A percentile compares a stretch with the other conserved stretches of the same genome.
phyloP scores from a whole-genome alignment of 257 asterid genomes.

The Plectranthus barbatus region DNA sequence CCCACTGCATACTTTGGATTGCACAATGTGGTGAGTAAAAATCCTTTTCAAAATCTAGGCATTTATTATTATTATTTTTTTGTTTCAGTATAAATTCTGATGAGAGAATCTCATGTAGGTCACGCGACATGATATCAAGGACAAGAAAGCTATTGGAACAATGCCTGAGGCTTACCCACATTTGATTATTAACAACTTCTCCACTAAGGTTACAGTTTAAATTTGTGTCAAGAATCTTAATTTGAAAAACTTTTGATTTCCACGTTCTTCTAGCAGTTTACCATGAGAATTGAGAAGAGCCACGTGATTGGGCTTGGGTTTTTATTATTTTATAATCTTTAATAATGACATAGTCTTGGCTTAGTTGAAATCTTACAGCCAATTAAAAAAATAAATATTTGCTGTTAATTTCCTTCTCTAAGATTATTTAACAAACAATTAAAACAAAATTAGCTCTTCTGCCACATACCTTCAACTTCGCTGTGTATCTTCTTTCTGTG shows the following conservation, averaged over 20 bases:
- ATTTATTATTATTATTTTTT: neutral
- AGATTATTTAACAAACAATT: too few relatives aligned
- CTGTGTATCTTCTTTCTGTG: too few relatives aligned
- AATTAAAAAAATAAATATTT: too few relatives aligned
- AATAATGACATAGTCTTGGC: neutral
- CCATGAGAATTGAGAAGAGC: neutral
- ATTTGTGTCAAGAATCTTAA: neutral
- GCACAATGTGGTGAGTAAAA: slow-evolving; percentile 78
- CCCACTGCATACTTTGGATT: slow-evolving; percentile 93
- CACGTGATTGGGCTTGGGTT: neutral
- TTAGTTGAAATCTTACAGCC: neutral
- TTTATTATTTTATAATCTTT: neutral
- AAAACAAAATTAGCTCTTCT: too few relatives aligned
- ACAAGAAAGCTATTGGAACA: slow-evolving; percentile 71
- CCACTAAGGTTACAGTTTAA: slow-evolving; percentile 43
- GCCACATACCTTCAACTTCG: too few relatives aligned
- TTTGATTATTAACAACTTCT: slow-evolving; percentile 67
- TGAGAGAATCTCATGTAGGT: slow-evolving; percentile 43
- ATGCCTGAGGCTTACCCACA: slow-evolving; percentile 94
- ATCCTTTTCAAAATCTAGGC: neutral
- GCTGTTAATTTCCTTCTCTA: too few relatives aligned
- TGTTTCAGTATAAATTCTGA: slow-evolving; percentile 5
- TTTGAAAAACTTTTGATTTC: neutral
- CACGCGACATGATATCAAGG: slow-evolving; percentile 90
- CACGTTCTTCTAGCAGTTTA: neutral